Conservation (phyloP, 2,329 filamentous ascomycete genomes). For the Thielaviopsis ethacetica region DNA sequence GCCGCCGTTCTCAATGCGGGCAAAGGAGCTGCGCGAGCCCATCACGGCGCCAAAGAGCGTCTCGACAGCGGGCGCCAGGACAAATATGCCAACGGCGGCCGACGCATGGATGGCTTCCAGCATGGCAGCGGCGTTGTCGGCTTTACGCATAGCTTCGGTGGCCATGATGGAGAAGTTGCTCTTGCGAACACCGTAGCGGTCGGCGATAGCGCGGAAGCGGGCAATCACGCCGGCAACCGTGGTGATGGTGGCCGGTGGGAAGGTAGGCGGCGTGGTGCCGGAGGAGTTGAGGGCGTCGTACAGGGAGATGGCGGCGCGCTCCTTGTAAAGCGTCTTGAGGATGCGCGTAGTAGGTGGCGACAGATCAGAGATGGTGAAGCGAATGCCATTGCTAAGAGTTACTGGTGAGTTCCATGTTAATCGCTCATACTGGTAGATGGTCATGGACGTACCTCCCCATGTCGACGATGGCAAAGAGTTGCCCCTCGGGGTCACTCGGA, state of each 20-base stretch:
- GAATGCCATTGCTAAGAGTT: constrained; percentile 62
- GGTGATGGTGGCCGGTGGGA: constrained; percentile 40
- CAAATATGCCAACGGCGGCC: constrained; percentile 51
- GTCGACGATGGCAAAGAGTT: constrained; percentile 40
- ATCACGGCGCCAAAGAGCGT: constrained; percentile 62
- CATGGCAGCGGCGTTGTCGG: constrained; percentile 56
- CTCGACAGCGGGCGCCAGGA: constrained; percentile 67
- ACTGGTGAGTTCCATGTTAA: not conserved
- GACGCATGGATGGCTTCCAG: constrained; percentile 43
- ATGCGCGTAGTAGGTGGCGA: constrained; percentile 53
- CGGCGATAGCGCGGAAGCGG: constrained; percentile 56
- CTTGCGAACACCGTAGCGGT: constrained; percentile 48
- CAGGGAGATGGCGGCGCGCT: constrained; percentile 66
- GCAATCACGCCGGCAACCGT: constrained; percentile 50
- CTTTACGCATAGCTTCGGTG: constrained; percentile 76
- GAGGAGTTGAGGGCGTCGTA: constrained; percentile 60
- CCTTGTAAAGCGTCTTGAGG: constrained; percentile 60
- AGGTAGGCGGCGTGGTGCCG: constrained; percentile 20
- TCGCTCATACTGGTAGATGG: not conserved
- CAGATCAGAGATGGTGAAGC: constrained; percentile 79
- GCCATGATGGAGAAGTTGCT: constrained; percentile 59
- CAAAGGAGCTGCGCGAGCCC: constrained; percentile 64
- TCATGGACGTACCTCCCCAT: constrained; percentile 34
- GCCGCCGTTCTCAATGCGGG: constrained; percentile 34
- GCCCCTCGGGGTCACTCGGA: constrained; percentile 25